Evolutionary conservation across 1,284 basidiomycete species (phyloP).

Genomic region (Moesziomyces globuligerus): DNA sequence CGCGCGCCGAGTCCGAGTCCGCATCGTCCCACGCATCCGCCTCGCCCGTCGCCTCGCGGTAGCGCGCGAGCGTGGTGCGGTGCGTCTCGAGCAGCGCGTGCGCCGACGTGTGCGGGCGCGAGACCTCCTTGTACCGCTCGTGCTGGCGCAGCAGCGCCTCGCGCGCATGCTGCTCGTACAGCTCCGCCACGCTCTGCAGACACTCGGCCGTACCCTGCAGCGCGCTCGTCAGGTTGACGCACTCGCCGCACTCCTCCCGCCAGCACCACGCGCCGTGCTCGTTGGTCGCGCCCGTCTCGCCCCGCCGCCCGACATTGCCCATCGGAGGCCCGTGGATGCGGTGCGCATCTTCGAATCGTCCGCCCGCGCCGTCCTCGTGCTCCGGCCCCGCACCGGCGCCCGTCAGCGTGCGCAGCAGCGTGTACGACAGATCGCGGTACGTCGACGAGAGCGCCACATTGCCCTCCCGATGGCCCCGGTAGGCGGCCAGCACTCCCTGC

Average conservation of each 20-base stretch:
- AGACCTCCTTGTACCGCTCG: slow-evolving; percentile 78
- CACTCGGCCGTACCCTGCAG: slow-evolving; percentile 80
- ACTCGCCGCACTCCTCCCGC: slow-evolving; percentile 80
- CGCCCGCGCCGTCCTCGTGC: neutral
- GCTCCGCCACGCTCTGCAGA: slow-evolving; percentile 78
- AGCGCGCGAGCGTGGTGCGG: slow-evolving; percentile 70
- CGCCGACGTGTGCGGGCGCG: slow-evolving; percentile 78
- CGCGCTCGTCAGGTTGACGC: slow-evolving; percentile 79
- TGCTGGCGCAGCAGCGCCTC: slow-evolving; percentile 78
- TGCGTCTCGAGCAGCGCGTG: slow-evolving; percentile 76
- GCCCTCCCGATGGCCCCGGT: slow-evolving; percentile 29
- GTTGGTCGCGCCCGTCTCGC: slow-evolving; percentile 72
- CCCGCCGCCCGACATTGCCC: slow-evolving; percentile 70
- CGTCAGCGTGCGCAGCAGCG: slow-evolving; percentile 50
- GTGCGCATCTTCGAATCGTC: slow-evolving; percentile 74
- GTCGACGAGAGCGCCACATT: slow-evolving; percentile 24
- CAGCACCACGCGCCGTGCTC: slow-evolving; percentile 85
- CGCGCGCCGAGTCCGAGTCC: neutral
- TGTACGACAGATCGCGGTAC: slow-evolving; percentile 54
- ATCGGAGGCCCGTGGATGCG: slow-evolving; percentile 67
- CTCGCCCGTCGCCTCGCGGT: slow-evolving; percentile 68
- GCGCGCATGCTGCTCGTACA: slow-evolving; percentile 81
- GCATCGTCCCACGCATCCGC: slow-evolving; percentile 10
- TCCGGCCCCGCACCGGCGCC: slow-evolving; percentile 37
- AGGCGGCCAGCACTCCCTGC: slow-evolving; percentile 43